Base-by-base conservation (phyloP, 805 yeast species). In the Danielia reshetovae region DNA sequence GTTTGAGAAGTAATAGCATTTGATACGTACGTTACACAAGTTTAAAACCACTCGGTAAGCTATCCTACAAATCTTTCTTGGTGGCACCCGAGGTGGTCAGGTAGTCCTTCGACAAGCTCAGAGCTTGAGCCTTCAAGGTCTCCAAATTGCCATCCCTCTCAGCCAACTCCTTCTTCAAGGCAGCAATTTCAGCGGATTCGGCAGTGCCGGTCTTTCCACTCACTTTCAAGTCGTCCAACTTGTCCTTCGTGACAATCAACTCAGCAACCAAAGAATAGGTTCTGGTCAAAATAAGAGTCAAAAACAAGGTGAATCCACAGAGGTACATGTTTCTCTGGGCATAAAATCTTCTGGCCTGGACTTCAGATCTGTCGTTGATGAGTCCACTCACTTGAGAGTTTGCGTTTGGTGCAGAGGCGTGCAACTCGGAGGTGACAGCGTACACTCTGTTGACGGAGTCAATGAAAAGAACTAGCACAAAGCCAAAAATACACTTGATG, bases 291-390 rank as follows among this genome's bases (percentile, higher is more conserved):
- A 87, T 82, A 54, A 89, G 70, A 2, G 96, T 85, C 52, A 93
- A 69, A 59, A 93, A 93, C 58, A 93, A 74, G 2, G 97, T 88
- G 63, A 89, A 87, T 1, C 99, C 99, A 48, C 96, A 87, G 32
- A 93, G 72, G 52, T 93, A 93, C 81, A 88, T 78, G 70, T 93
- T 93, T 67, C 99, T 79, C 67, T 93, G 98, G 14, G 97, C 87
- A 55, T 89, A 89, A 62, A 93, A 93, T 54, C 88, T 76, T 61
- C 96, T 77, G 15, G 96, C 93, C 60, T 84, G 88, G 36, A 85
- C 71, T 54, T 93, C 97, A 14, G 87, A 66, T 39, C 96, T 72
- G 49, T 85, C 90, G 40, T 66, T 67, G 32, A 68, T 34, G 16
- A 63, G 40, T 3, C 57, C 58, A 24, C 45, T 38, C 27, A 45